phyloP scores from a whole-genome alignment of 176 grass and related monocot species.

The Carex littledalei region DNA sequence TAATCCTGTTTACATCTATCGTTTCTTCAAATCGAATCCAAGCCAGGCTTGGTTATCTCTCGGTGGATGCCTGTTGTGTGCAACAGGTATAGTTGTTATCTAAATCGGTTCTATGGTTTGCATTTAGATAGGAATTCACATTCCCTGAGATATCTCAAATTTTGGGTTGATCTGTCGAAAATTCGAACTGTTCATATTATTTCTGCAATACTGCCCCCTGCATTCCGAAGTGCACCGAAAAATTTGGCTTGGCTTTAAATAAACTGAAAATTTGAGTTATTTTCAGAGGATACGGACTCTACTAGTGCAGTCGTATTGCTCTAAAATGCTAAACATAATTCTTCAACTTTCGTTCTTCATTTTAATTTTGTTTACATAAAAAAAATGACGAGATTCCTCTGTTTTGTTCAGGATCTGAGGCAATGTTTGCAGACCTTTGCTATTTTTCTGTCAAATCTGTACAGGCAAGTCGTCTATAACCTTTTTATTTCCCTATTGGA shows the following conservation, averaged over 20 bases:
- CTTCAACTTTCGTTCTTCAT: not conserved
- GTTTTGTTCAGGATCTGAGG: slow-evolving; percentile 77
- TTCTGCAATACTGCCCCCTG: no score
- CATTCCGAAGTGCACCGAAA: no score
- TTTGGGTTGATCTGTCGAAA: no score
- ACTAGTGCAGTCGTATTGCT: not conserved
- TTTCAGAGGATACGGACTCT: no score
- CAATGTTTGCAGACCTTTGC: slow-evolving; percentile 99
- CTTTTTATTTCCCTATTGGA: not conserved
- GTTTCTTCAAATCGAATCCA: slow-evolving; percentile 74
- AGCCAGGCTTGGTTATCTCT: slow-evolving; percentile 93
- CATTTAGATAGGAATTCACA: not conserved
- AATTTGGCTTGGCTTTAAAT: no score
- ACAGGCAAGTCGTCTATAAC: slow-evolving; percentile 42
- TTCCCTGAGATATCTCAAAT: no score
- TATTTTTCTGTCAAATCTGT: slow-evolving; percentile 97
- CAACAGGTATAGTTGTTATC: slow-evolving; percentile 50
- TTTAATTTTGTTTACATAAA: not conserved
- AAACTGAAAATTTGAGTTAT: no score
- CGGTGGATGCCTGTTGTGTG: slow-evolving; percentile 85
- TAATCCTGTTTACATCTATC: slow-evolving; percentile 84
- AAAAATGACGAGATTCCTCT: not conserved
- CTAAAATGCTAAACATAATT: not conserved
- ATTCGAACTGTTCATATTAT: no score
- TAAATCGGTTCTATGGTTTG: not conserved